These are phyloP conservation scores for Penicillium malachiteum DNA, from an alignment of 495 filamentous ascomycete species.

Conservation along the genomic window DNA sequence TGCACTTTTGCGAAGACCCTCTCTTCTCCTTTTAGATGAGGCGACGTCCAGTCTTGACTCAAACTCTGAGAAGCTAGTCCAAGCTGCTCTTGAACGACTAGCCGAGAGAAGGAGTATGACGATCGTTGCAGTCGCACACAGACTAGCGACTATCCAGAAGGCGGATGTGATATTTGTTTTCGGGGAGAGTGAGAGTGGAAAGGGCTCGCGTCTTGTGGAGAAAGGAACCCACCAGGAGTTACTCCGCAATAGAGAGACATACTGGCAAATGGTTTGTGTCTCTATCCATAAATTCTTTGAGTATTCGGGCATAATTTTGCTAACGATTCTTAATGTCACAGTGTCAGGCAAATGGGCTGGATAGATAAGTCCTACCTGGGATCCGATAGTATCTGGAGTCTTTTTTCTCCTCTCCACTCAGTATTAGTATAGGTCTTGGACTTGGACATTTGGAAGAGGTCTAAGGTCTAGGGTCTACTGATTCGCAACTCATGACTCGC, in stretches of 20 bases:
- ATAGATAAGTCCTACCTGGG: too few relatives aligned
- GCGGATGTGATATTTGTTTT: conserved; percentile 64
- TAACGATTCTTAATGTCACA: too few relatives aligned
- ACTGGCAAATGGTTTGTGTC: conserved; percentile 8
- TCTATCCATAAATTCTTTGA: background rate
- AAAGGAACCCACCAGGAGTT: conserved; percentile 65
- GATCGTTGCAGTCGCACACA: conserved; percentile 71
- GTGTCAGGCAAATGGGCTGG: too few relatives aligned
- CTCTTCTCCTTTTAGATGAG: conserved; percentile 71
- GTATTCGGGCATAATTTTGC: too few relatives aligned
- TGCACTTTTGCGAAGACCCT: conserved; percentile 67
- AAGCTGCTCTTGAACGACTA: conserved; percentile 57
- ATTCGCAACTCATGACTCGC: too few relatives aligned
- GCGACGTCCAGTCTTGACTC: conserved; percentile 72
- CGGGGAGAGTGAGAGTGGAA: background rate
- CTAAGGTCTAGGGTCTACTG: too few relatives aligned
- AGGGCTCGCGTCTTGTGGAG: conserved; percentile 58
- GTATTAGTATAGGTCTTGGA: too few relatives aligned
- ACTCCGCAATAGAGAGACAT: conserved; percentile 24
- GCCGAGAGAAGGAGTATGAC: conserved; percentile 64
- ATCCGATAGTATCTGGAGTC: too few relatives aligned
- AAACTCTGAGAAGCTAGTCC: conserved; percentile 65
- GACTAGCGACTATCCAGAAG: conserved; percentile 66
- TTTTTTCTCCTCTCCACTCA: background rate
- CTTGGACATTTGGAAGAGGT: too few relatives aligned